Base-by-base conservation (phyloP, 2,329 filamentous ascomycete species). In the Blumeriella jaapii region DNA sequence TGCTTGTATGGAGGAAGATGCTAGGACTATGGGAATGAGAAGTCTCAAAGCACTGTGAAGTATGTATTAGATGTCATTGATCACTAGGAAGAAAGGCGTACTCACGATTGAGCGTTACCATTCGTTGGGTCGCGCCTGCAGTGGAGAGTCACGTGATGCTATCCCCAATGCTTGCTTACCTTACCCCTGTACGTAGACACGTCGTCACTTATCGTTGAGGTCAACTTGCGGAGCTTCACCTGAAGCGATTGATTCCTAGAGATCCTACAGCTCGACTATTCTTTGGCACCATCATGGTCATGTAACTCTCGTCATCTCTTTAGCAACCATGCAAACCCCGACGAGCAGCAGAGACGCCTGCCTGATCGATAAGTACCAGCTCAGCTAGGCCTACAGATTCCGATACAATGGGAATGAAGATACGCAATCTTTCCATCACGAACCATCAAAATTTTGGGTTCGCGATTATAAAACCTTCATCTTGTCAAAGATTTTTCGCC, bases 311-410 rank as follows among this genome's bases (percentile, higher is more conserved):
- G 23, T 39, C 26, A 40, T 29, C 20, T 26, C 42, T 40, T 41
- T 26, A 33, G 29, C 38, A 39, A 39, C 37, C 27, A 33, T 42
- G 40, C 43, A 39, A 28, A 45, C 40, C 45, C 34, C 36, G 41
- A 37, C 39, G 26, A 41, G 41, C 44, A 38, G 37, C 41, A 42
- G 29, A 20, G 39, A 36, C 31, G 32, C 32, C 31, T 22, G 32
- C 16, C 13, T 34, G 26, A n/a, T 24, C 22, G n/a, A 38, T 29
- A 37, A 30, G 28, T 31, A 35, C 39, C 41, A 29, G 28, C 32
- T 40, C 27, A 43, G 24, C 29, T 34, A 36, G n/a, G n/a, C n/a
- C n/a, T n/a, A n/a, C n/a, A n/a, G n/a, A n/a, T n/a, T n/a, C n/a
- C 25, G 29, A 23, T 26, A 27, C 24, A 29, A 25, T 30, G 17